These are phyloP conservation scores for Cordyceps cicadae DNA, from an alignment of 2,329 filamentous ascomycete species.

Conservation along the genomic window DNA sequence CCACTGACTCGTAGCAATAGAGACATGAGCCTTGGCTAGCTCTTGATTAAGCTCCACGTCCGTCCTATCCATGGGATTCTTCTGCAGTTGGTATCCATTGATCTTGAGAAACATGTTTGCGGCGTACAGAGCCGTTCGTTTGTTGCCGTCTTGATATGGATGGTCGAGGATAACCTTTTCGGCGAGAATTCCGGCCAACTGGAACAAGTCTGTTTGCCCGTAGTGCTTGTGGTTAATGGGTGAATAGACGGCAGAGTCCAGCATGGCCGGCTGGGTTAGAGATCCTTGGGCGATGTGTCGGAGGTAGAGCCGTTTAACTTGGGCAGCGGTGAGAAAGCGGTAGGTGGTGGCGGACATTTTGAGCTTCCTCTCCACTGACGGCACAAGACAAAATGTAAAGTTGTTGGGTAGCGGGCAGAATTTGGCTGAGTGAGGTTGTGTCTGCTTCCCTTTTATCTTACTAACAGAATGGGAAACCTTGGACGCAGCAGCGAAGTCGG, in stretches of 20 bases:
- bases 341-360: neutral
- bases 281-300: neutral
- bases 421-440: no score
- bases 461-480: no score
- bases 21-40: constrained; percentile 14
- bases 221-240: constrained; percentile 14
- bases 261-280: constrained; percentile 14
- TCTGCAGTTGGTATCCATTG: constrained; percentile 16
- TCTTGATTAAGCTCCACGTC: constrained; percentile 7
- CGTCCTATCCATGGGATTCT: no score
- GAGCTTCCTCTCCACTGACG: no score
- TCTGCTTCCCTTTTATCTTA: no score
- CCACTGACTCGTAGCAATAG: constrained; percentile 15
- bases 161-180: constrained; percentile 18
- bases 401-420: no score
- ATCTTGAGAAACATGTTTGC: constrained; percentile 18
- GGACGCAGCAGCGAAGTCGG: no score
- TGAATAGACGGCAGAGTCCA: constrained; percentile 15
- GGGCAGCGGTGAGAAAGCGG: constrained; percentile 13
- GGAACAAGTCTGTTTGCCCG: constrained; percentile 15
- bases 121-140: constrained; percentile 14
- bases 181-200: constrained; percentile 16
- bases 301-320: constrained; percentile 12
- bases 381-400: no score
- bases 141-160: constrained; percentile 17